Evolutionary conservation across 2,329 filamentous ascomycete species (phyloP).

Genomic region (Microsporum audouinii): DNA sequence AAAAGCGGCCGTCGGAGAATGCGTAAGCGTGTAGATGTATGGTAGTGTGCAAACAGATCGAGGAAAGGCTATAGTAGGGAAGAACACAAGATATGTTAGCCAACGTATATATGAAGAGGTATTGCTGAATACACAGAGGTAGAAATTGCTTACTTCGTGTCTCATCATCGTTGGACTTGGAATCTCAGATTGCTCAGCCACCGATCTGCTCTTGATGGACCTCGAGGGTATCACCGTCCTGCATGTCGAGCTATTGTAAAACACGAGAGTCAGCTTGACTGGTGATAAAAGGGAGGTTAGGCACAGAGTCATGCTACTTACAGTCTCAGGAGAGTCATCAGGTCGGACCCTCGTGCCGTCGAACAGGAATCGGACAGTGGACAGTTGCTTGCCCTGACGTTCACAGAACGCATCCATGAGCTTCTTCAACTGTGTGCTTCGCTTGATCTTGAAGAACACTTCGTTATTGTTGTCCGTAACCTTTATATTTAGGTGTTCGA

Average conservation of each 20-base stretch:
- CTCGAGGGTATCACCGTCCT: constrained; percentile 88
- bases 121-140: not conserved
- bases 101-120: not conserved
- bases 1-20: not conserved
- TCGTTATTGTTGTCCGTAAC: constrained; percentile 99
- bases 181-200: constrained; percentile 34
- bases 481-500: constrained; percentile 96
- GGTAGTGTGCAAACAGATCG: not conserved
- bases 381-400: constrained; percentile 75
- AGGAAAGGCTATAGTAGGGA: not conserved
- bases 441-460: constrained; percentile 99
- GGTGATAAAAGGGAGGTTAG: not conserved
- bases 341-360: constrained; percentile 88
- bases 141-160: not conserved
- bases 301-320: constrained; percentile 42
- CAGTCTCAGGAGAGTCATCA: constrained; percentile 79
- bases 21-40: too few species aligned
- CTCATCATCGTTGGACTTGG: not conserved
- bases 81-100: not conserved
- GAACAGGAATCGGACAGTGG: constrained; percentile 85
- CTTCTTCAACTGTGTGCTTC: constrained; percentile 89
- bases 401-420: constrained; percentile 98
- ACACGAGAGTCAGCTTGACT: constrained; percentile 5
- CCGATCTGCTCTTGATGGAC: constrained; percentile 98
- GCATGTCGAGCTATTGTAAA: constrained; percentile 40